Evolutionary conservation across 108 stramenopile genomes (phyloP), one percentile per base, ranked within the genome.

Genomic region (Nitzschia inconspicua): DNA sequence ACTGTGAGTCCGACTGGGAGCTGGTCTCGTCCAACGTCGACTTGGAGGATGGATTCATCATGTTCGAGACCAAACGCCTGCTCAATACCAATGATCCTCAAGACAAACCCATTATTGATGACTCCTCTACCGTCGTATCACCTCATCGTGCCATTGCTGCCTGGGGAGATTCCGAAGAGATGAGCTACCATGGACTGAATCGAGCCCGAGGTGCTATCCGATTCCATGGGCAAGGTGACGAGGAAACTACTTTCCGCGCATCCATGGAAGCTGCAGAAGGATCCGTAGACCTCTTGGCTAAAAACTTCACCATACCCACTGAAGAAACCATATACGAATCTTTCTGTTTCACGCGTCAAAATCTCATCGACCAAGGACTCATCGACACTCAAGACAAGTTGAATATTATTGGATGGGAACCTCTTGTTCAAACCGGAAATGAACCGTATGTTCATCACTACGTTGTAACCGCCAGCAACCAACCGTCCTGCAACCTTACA

Each of bases 121-220:
- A 85, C 37, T 46, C 24, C 24, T 43, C 46, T 0, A 26, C 51
- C 0, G 34, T 57, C 26, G 43, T 60, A 0, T 44, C 76, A 6
- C 66, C 75, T 3, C 43, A 47, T 29, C 66, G 76, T 5, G 40
- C 82, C 29, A 80, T 85, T 64, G 78, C 78, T 4, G 84, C 84
- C 9, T 85, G 84, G 84, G 84, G 84, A 10, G 78, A 85, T 26
- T 49, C 44, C 10, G 16, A 37, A 0, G 34, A 13, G 0, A 18
- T 72, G 5, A 35, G 49, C 13, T 85, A 77, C 44, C 84, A 85
- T 60, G 80, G 80, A 0, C 31, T 50, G 2, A 65, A 66, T 41
- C 37, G 56, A 26, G 76, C 69, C 2, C 50, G 71, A 36, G 43
- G 57, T 10, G 30, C 76, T 6, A 54, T 85, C 19, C 80, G 80